These are phyloP conservation scores for Lactarius quietus DNA, from an alignment of 768 basidiomycete species.

Conservation along the genomic window DNA sequence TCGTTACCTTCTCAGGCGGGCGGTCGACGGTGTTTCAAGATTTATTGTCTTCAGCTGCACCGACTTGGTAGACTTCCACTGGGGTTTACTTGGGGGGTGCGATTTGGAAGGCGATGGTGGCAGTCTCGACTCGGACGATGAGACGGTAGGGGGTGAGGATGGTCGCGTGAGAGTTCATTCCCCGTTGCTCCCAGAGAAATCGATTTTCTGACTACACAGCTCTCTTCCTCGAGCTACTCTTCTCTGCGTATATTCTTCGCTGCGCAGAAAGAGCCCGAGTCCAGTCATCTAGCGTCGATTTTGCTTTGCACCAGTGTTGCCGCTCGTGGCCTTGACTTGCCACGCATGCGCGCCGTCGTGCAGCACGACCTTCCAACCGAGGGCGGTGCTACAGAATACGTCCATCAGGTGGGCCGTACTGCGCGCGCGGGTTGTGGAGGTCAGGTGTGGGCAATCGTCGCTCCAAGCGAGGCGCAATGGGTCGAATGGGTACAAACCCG, in stretches of 20 bases:
- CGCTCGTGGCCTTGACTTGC: slow-evolving; percentile 95
- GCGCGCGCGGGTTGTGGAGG: slow-evolving; percentile 95
- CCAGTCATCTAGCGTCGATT: slow-evolving; percentile 52
- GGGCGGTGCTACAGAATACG: slow-evolving; percentile 92
- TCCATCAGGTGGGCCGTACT: slow-evolving; percentile 95
- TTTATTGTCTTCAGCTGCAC: slow-evolving; percentile 95
- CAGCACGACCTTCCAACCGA: slow-evolving; percentile 99
- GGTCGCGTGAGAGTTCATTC: slow-evolving; percentile 58
- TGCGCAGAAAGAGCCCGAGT: slow-evolving; percentile 30
- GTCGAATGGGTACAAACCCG: slow-evolving; percentile 83
- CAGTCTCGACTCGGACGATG: slow-evolving; percentile 28
- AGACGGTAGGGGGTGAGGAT: slow-evolving; percentile 21
- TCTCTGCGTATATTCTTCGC: slow-evolving; percentile 81
- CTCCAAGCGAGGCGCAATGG: slow-evolving; percentile 86
- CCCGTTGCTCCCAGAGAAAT: slow-evolving; percentile 74
- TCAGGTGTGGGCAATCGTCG: slow-evolving; percentile 91
- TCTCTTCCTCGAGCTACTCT: slow-evolving; percentile 74
- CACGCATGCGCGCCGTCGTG: slow-evolving; percentile 88
- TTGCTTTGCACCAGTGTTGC: slow-evolving; percentile 96
- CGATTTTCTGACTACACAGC: slow-evolving; percentile 89
- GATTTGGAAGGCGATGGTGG: slow-evolving; percentile 15
- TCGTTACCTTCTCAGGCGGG: slow-evolving; percentile 69
- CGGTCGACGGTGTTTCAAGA: slow-evolving; percentile 54
- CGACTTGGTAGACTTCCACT: slow-evolving; percentile 97
- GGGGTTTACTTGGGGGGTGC: slow-evolving; percentile 62